Evolutionary conservation across 768 basidiomycete genomes (phyloP).

Genomic region (Panaeolus papilionaceus): DNA sequence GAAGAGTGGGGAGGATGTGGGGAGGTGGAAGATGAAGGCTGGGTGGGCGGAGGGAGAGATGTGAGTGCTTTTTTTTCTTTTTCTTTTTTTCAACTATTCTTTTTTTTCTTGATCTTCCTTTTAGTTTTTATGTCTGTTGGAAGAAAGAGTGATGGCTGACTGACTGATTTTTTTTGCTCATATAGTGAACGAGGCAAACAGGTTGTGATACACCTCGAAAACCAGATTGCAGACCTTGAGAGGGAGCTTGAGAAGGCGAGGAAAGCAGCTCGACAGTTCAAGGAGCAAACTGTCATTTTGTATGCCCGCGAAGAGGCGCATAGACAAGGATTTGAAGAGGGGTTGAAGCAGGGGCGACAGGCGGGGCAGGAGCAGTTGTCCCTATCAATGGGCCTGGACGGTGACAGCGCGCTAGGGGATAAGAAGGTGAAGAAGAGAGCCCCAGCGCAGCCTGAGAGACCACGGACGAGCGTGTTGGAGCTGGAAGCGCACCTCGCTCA

Average conservation of each 20-base stretch:
- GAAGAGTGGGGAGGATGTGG: constrained; percentile 34
- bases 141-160: too few relatives aligned
- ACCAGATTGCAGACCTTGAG: constrained; percentile 40
- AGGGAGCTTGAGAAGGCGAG: constrained; percentile 46
- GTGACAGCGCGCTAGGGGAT: neutral
- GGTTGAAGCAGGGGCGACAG: constrained; percentile 53
- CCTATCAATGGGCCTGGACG: neutral
- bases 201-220: constrained; percentile 33
- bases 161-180: too few relatives aligned
- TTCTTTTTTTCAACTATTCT: neutral
- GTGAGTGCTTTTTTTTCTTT: constrained; percentile 26
- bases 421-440: constrained; percentile 6
- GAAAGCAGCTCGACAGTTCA: constrained; percentile 57
- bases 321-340: constrained; percentile 48
- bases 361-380: constrained; percentile 21
- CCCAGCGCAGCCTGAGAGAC: neutral
- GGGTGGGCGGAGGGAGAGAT: constrained; percentile 35
- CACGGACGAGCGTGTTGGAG: constrained; percentile 21
- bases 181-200: constrained; percentile 34
- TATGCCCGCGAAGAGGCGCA: constrained; percentile 64
- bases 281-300: constrained; percentile 56
- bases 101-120: neutral
- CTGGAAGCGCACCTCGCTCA: constrained; percentile 25
- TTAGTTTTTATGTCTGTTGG: too few relatives aligned
- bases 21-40: constrained; percentile 32